Conservation (phyloP, 352 stramenopile species). For the Phytopythium delawarense region DNA sequence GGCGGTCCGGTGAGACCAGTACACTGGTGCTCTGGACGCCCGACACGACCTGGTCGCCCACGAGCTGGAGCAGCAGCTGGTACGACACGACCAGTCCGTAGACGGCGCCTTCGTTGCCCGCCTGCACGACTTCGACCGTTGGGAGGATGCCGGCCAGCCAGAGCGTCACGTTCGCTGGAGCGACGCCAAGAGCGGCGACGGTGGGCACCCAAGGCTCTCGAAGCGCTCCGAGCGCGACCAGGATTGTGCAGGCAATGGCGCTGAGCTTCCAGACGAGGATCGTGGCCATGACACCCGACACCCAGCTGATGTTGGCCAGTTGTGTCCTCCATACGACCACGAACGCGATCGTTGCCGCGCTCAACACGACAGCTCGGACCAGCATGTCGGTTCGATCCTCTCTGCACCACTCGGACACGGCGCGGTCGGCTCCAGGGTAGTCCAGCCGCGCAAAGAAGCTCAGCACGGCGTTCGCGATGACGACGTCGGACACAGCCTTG, state of each 20-base stretch:
- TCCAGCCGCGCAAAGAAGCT: conserved; percentile 38
- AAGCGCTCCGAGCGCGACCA: conserved; percentile 21
- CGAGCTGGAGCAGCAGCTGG: conserved; percentile 30
- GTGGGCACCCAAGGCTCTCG: conserved; percentile 21
- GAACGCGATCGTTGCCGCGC: conserved; percentile 15
- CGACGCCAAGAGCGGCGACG: conserved; percentile 13
- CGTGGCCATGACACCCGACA: conserved; percentile 4
- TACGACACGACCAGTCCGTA: conserved; percentile 31
- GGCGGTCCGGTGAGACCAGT: conserved; percentile 4
- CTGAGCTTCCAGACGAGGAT: conserved; percentile 13
- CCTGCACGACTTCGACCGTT: conserved; percentile 37
- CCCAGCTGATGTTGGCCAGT: conserved; percentile 23
- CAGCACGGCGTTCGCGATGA: conserved; percentile 37
- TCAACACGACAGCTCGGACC: conserved; percentile 16
- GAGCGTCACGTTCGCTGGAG: conserved; percentile 20
- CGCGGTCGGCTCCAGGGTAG: conserved; percentile 2
- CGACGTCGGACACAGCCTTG: conserved; percentile 41
- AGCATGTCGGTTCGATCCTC: conserved; percentile 11
- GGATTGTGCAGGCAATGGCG: conserved; percentile 10
- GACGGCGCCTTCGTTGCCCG: conserved; percentile 37
- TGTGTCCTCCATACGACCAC: conserved; percentile 20
- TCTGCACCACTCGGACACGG: conserved; percentile 2
- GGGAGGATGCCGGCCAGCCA: conserved; percentile 33
- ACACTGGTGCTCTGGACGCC: conserved; percentile 8
- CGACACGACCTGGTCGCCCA: conserved; percentile 19